Conservation (phyloP, 2,329 filamentous ascomycete genomes). For the Aspergillus pseudoterreus region DNA sequence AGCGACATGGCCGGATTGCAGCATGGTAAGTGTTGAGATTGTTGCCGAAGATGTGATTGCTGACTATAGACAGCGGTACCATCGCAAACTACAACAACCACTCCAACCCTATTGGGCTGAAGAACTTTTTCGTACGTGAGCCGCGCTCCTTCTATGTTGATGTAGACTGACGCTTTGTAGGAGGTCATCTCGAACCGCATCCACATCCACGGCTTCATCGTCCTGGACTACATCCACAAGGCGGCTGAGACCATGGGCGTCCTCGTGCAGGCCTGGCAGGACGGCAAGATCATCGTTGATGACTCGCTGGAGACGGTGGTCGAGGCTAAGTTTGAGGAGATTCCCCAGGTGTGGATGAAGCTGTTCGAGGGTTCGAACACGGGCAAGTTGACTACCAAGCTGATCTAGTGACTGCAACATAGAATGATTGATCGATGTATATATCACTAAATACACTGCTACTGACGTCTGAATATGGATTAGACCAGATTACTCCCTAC, state of each 20-base stretch:
- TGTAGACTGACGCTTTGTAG: neutral
- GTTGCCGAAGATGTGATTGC: too few species aligned
- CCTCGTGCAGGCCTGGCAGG: constrained; percentile 32
- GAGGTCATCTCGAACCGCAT: constrained; percentile 16
- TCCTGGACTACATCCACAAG: constrained; percentile 19
- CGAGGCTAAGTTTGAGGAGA: constrained; percentile 45
- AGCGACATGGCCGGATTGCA: constrained; percentile 14
- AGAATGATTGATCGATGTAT: too few species aligned
- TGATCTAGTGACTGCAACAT: neutral
- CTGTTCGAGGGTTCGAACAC: constrained; percentile 47
- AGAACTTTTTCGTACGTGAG: constrained; percentile 17
- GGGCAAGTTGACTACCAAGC: constrained; percentile 44
- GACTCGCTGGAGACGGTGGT: constrained; percentile 48
- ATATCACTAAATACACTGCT: too few species aligned
- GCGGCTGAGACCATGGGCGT: constrained; percentile 17
- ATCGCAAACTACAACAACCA: constrained; percentile 20
- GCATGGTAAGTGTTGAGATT: constrained; percentile 11
- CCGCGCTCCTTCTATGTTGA: neutral
- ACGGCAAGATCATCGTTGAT: constrained; percentile 46
- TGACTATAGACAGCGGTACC: constrained; percentile 14
- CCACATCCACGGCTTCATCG: constrained; percentile 18
- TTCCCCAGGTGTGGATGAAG: constrained; percentile 48
- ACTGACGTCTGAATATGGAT: neutral
- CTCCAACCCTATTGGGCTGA: constrained; percentile 7
- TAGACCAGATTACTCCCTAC: too few species aligned